Conservation (phyloP, 108 stramenopile species). For the Craspedostauros australis region DNA sequence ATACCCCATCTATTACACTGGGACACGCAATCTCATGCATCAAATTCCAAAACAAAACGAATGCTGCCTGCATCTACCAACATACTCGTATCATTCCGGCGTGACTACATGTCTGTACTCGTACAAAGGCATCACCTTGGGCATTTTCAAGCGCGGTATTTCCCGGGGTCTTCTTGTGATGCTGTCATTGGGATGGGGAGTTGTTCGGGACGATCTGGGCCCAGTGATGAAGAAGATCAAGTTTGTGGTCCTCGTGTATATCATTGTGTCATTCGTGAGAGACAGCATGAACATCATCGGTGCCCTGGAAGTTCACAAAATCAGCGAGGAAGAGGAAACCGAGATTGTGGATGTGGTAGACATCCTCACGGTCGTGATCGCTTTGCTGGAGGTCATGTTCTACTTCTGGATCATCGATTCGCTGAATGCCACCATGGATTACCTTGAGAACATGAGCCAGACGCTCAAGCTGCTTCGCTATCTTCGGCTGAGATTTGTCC, state of each 20-base stretch:
- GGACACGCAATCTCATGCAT: too few relatives aligned
- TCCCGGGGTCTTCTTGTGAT: conserved; percentile 75
- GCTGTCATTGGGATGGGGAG: conserved; percentile 83
- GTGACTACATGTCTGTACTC: too few relatives aligned
- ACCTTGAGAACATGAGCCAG: conserved; percentile 80
- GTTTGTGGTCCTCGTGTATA: conserved; percentile 53
- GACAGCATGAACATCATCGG: conserved; percentile 71
- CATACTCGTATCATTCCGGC: too few relatives aligned
- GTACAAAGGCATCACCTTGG: conserved; percentile 63
- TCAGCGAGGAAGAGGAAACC: conserved; percentile 51
- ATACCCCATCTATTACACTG: too few relatives aligned
- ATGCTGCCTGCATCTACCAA: too few relatives aligned
- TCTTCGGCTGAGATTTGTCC: conserved; percentile 64
- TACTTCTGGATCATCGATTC: conserved; percentile 84
- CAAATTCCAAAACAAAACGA: too few relatives aligned
- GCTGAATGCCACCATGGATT: conserved; percentile 73
- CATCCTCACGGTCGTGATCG: conserved; percentile 56
- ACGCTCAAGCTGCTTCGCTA: conserved; percentile 65
- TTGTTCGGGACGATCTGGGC: conserved; percentile 69
- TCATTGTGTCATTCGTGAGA: conserved; percentile 40
- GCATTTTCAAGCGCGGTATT: conserved; percentile 70
- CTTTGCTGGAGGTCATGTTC: conserved; percentile 65
- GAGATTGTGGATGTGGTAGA: conserved; percentile 71
- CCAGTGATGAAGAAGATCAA: conserved; percentile 57
- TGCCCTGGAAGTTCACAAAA: conserved; percentile 57